Evolutionary conservation across 2,329 filamentous ascomycete genomes (phyloP).

Genomic region (Diaporthe batatas): DNA sequence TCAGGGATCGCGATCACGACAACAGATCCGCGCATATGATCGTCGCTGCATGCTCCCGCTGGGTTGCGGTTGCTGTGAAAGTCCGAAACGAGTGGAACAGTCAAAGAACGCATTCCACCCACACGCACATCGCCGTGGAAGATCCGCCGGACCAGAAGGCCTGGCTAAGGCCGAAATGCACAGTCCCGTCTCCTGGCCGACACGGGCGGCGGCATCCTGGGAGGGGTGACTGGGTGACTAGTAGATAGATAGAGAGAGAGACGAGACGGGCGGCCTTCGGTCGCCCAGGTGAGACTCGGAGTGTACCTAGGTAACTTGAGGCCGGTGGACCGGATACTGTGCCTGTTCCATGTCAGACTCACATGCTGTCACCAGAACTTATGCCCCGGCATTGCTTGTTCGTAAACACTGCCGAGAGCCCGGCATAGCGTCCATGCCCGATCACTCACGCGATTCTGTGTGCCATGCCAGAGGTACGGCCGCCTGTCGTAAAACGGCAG

Average conservation of each 20-base stretch:
- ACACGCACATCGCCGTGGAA: background rate
- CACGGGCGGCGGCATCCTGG: constrained; percentile 8
- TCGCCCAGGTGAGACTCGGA: background rate
- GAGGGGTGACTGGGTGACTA: background rate
- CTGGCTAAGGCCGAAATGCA: constrained; percentile 16
- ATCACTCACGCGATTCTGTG: background rate
- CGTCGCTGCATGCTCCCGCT: constrained; percentile 27
- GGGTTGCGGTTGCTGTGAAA: constrained; percentile 33
- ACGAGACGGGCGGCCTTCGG: background rate
- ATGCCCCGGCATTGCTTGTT: background rate
- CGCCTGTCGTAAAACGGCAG: background rate
- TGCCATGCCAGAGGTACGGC: background rate
- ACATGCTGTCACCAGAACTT: background rate
- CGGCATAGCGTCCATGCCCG: background rate
- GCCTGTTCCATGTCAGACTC: background rate
- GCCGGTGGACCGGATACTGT: background rate
- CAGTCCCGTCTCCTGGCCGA: constrained; percentile 6
- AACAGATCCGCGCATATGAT: background rate
- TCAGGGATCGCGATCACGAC: background rate
- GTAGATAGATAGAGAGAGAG: too few relatives aligned
- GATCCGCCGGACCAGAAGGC: background rate
- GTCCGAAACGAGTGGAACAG: constrained; percentile 20
- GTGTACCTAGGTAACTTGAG: background rate
- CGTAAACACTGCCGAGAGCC: background rate
- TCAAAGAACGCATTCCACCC: background rate